These are phyloP conservation scores for Thuidium tamariscinum DNA, from an alignment of 225 moss, liverwort and hornwort genomes.

Conservation along the genomic window DNA sequence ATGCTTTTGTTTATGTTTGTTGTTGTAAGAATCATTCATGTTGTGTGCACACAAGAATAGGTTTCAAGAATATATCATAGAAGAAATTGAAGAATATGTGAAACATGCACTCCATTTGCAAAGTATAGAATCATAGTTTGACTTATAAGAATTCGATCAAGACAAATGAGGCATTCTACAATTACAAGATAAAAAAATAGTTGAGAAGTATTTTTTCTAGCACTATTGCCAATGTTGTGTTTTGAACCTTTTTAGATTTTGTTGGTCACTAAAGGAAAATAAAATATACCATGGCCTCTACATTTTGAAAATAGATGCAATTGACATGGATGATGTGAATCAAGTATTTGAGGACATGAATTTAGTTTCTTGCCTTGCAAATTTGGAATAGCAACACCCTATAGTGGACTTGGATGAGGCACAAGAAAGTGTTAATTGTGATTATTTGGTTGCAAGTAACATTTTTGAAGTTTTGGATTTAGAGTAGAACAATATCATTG, in stretches of 20 bases:
- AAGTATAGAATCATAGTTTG: not conserved
- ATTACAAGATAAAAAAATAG: not conserved
- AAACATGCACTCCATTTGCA: not conserved
- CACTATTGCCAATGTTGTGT: rapidly evolving
- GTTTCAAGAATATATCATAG: rapidly evolving
- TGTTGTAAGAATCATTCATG: too few species aligned
- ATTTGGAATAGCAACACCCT: rapidly evolving
- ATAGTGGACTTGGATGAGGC: rapidly evolving
- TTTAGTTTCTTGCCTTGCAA: rapidly evolving
- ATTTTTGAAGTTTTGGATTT: rapidly evolving
- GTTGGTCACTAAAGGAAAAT: rapidly evolving
- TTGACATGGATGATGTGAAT: not conserved
- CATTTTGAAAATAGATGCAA: rapidly evolving
- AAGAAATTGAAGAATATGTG: not conserved
- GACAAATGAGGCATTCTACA: rapidly evolving
- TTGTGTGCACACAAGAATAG: not conserved
- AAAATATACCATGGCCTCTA: not conserved
- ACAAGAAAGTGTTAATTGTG: rapidly evolving
- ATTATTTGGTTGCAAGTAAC: not conserved
- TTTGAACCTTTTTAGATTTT: rapidly evolving
- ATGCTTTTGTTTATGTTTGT: too few species aligned
- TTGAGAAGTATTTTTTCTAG: not conserved
- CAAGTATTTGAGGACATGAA: not conserved
- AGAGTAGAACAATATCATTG: not conserved
- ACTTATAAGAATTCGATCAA: not conserved